phyloP scores from a whole-genome alignment of 805 yeast species.

The Ogataea siamensis region DNA sequence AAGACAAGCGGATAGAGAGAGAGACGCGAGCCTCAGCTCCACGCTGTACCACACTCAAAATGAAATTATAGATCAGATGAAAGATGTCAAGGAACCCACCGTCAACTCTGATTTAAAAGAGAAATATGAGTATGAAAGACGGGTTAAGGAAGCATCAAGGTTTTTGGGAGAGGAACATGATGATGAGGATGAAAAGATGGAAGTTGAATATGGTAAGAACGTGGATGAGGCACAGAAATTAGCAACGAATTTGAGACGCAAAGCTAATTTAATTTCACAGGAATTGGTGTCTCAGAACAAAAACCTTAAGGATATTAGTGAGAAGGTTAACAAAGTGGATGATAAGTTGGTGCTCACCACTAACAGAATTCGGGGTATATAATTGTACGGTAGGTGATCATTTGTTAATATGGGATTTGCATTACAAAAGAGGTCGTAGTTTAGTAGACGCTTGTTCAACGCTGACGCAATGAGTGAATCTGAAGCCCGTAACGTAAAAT shows the following conservation, averaged over 20 bases:
- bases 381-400: neutral
- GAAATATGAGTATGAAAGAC: conserved; percentile 51
- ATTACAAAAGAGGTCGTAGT: too few species aligned
- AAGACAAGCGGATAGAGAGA: conserved; percentile 30
- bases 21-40: conserved; percentile 29
- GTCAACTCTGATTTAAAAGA: conserved; percentile 31
- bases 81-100: conserved; percentile 28
- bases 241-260: conserved; percentile 65
- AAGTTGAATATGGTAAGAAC: conserved; percentile 79
- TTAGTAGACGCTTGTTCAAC: too few species aligned
- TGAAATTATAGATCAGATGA: conserved; percentile 45
- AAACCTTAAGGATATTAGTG: conserved; percentile 73
- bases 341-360: conserved; percentile 53
- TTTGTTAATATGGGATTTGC: neutral
- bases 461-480: too few species aligned
- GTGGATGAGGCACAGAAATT: conserved; percentile 72
- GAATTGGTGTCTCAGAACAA: conserved; percentile 79
- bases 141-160: conserved; percentile 57
- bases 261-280: conserved; percentile 69
- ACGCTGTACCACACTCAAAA: conserved; percentile 29
- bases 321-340: conserved; percentile 81
- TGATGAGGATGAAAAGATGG: conserved; percentile 90
- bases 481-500: too few species aligned
- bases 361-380: conserved; percentile 34
- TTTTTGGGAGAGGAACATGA: conserved; percentile 82